Base-by-base conservation (phyloP, 305 asterid species). In the Solanum aculeatissimum region DNA sequence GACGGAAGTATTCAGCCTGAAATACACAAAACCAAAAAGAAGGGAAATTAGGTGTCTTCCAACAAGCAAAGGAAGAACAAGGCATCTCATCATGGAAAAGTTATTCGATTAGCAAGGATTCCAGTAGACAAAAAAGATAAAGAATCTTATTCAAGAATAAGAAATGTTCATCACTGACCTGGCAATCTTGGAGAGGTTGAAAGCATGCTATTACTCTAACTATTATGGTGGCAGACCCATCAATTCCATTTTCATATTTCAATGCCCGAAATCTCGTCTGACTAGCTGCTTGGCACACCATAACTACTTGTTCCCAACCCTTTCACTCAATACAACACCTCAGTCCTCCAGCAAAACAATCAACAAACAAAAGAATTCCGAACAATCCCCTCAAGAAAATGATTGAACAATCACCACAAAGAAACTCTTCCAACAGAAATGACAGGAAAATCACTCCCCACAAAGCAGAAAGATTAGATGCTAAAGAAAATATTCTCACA, bases 171-270 rank as follows among this genome's bases (percentile, higher is more conserved):
- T 6, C 8, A 63, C 95, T 14, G 60, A 95, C 99, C 99, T 96
- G 99, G 87, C 99, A 96, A 90, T 95, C 99, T 87, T 94, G 97
- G 85, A 96, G 98, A 85, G 98, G 98, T 93, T 95, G 99, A 88
- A 96, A 95, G 92, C 99, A 96, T 78, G 96, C 99, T 84, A 96
- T 94, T 16, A 96, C 94, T 91, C 95, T 96, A 96, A 96, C 97
- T 78, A 94, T 90, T 57, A 96, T 93, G 91, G 98, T 93, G 90
- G 98, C 92, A 90, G 86, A 85, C 89, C 99, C 98, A 19, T 89
- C 94, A 88, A 92, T 89, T 87, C 99, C 99, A 93, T 79, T 92
- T 89, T 95, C 98, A 80, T 95, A 97, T 92, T 95, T 96, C 92
- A 90, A 90, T 84, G 93, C 97, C 87, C 98, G 95, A 90, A 96